Conservation (phyloP, 345 rosid genomes). For the Salix koriyanagi region DNA sequence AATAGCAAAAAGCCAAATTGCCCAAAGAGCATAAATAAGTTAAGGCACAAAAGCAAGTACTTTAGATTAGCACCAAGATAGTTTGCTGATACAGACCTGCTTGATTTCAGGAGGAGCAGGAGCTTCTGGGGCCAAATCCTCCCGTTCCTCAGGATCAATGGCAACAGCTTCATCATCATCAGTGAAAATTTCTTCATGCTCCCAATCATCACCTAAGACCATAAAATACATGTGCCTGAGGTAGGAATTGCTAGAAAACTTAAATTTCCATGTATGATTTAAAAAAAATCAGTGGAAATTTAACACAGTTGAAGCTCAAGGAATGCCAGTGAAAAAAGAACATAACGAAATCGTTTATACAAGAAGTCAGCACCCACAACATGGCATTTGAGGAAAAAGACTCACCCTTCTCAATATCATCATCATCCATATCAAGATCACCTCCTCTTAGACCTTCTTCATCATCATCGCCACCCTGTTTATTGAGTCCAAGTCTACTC, state of each 20-base stretch:
- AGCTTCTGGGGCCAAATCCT: conserved; percentile 86
- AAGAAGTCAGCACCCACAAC: neutral
- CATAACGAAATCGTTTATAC: neutral
- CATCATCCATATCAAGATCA: conserved; percentile 89
- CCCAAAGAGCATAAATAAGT: neutral
- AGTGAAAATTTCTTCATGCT: conserved; percentile 95
- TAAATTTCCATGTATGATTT: neutral
- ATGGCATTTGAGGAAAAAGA: neutral
- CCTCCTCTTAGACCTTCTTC: conserved; percentile 93
- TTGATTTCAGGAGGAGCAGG: conserved; percentile 98
- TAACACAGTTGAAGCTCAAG: neutral
- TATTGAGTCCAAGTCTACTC: conserved; percentile 79
- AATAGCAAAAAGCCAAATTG: neutral
- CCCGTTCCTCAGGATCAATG: conserved; percentile 85
- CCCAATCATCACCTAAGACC: conserved; percentile 91
- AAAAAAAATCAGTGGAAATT: neutral
- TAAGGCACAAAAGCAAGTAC: neutral
- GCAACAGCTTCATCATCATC: conserved; percentile 99
- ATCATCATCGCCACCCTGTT: conserved; percentile 70
- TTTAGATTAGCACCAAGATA: neutral
- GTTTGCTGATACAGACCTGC: conserved; percentile 43
- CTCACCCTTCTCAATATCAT: conserved; percentile 92
- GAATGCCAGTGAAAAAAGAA: neutral
- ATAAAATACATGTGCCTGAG: conserved; percentile 6
- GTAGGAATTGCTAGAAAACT: neutral